Base-by-base conservation (phyloP, 1,284 basidiomycete genomes). In the Peniophora sp. region DNA sequence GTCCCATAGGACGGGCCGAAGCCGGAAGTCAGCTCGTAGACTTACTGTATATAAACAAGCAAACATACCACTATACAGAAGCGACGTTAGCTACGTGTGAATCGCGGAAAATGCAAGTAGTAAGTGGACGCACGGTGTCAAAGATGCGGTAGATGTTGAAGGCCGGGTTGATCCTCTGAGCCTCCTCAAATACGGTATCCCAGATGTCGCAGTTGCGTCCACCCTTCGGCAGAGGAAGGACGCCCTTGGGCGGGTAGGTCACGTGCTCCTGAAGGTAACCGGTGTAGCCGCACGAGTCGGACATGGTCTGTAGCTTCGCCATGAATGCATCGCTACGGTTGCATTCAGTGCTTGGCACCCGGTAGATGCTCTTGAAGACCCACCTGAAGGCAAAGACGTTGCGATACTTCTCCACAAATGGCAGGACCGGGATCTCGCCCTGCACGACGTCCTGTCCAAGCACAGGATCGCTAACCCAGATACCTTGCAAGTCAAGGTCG, bases 131-230 rank as follows among this genome's bases (percentile, higher is more conserved):
- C 49, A 69, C 75, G 20, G 78, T 84, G 61, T 85, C 83, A 63
- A 87, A 85, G 49, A 89, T 82, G 32, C 82, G 74, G 62, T 89
- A 89, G 8, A 86, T 73, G 59, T 91, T 74, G 67, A 89, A 90
- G 2, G 83, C 87, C 0, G 85, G 86, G 61, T 90, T 88, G 54
- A 84, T 65, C 2, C 64, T 53, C 20, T 86, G 56, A 0, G 84
- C 79, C 0, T 74, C 80, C 16, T 78, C 62, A 59, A 83, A 80
- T 46, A 87, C 81, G 38, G 69, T 65, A 41, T 77, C 71, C 82
- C 83, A 87, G 2, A 88, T 59, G 59, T 86, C 81, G 58, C 88
- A 90, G 3, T 74, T 78, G 27, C 57, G 62, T 0, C 74, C 75
- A 22, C 65, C 71, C 3, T 79, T 77, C 1, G 81, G 79, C 3